These are phyloP conservation scores for Boletus sp. DNA, from an alignment of 768 basidiomycete species.

Conservation along the genomic window DNA sequence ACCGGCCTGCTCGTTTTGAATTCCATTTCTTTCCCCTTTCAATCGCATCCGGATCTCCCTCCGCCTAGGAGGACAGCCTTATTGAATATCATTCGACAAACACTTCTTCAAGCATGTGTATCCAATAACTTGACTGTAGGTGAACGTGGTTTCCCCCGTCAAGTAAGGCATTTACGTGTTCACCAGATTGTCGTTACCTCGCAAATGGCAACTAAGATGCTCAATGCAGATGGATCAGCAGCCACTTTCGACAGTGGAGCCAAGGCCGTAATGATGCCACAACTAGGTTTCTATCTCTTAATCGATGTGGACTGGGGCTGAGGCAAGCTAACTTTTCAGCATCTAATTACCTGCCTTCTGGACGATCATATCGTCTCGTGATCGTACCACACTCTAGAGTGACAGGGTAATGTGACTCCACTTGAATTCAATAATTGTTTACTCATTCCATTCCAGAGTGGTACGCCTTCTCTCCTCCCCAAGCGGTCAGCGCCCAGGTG, in stretches of 20 bases:
- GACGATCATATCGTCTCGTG: conserved; percentile 43
- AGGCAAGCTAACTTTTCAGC: conserved; percentile 21
- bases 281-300: conserved; percentile 46
- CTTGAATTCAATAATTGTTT: conserved; percentile 5
- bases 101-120: conserved; percentile 48
- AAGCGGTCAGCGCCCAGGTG: conserved; percentile 14
- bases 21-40: conserved; percentile 68
- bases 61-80: conserved; percentile 40
- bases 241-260: conserved; percentile 66
- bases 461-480: conserved; percentile 43
- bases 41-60: conserved; percentile 42
- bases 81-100: conserved; percentile 52
- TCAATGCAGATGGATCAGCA: conserved; percentile 60
- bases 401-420: conserved; percentile 38
- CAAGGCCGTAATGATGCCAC: conserved; percentile 63
- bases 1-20: conserved; percentile 61
- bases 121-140: conserved; percentile 50
- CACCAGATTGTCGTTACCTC: conserved; percentile 56
- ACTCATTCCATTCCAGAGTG: conserved; percentile 30
- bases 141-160: conserved; percentile 1
- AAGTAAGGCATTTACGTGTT: conserved; percentile 4
- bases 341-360: conserved; percentile 41
- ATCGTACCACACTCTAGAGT: conserved; percentile 41
- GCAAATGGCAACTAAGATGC: conserved; percentile 67
- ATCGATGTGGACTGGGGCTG: conserved; percentile 5